phyloP scores from a whole-genome alignment of 1,284 basidiomycete species.

The Fomitiporia mediterranea region DNA sequence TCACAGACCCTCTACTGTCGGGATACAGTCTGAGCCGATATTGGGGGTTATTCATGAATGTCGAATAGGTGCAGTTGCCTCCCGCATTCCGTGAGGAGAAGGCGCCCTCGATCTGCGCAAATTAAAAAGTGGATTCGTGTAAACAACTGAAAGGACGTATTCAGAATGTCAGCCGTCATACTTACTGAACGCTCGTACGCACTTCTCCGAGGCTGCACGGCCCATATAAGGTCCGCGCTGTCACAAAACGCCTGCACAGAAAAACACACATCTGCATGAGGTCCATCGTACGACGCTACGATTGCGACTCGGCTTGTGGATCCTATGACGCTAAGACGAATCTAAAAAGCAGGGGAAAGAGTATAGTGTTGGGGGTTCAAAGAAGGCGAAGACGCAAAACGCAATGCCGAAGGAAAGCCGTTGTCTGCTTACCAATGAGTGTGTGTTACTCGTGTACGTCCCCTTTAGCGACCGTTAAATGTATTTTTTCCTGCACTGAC shows the following conservation, averaged over 20 bases:
- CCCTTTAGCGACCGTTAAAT: conserved; percentile 41
- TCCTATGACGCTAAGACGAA: conserved; percentile 10
- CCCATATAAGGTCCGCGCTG: conserved; percentile 44
- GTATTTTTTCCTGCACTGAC: not conserved
- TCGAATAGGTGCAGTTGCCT: conserved; percentile 74
- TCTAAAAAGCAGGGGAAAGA: not conserved
- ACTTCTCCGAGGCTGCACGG: conserved; percentile 34
- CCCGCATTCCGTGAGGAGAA: conserved; percentile 76
- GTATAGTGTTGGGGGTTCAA: too few relatives aligned
- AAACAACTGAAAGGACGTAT: not conserved
- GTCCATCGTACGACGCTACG: conserved; percentile 63
- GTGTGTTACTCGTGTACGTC: conserved; percentile 75
- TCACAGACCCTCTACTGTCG: conserved; percentile 20
- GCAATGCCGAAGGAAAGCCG: not conserved
- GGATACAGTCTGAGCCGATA: conserved; percentile 63
- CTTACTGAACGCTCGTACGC: conserved; percentile 43
- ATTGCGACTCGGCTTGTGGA: conserved; percentile 45
- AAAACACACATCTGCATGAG: conserved; percentile 55
- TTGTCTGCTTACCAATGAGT: conserved; percentile 54
- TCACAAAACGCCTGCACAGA: conserved; percentile 55
- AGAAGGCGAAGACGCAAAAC: not conserved
- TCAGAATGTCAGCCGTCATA: not conserved
- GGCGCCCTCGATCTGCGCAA: conserved; percentile 49
- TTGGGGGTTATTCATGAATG: conserved; percentile 90
- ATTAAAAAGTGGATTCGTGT: not conserved